Percentiles rank a stretch among this genome's conserved stretches.
Conservation (phyloP, 23 red algal genomes). For the Agarophyton chilense region DNA sequence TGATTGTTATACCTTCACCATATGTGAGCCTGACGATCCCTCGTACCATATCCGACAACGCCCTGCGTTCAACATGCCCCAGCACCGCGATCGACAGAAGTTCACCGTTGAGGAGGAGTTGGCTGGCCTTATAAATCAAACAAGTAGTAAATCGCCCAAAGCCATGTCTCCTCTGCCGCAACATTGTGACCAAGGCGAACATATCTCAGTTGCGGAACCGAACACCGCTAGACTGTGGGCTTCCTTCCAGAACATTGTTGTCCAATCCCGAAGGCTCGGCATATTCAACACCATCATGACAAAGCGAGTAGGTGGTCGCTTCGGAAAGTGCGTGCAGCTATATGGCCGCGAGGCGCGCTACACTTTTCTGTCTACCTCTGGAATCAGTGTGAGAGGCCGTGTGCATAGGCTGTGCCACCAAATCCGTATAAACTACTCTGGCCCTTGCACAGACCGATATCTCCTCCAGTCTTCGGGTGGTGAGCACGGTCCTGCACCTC, state of each 20-base stretch:
- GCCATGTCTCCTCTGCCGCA: neutral
- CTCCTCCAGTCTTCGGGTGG: neutral
- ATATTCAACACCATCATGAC: conserved; percentile 18
- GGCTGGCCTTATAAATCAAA: neutral
- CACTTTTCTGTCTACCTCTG: conserved; percentile 54
- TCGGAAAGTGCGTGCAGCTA: conserved; percentile 1
- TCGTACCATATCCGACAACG: neutral
- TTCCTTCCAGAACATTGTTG: conserved; percentile 1
- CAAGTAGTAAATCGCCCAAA: neutral
- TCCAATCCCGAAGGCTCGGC: conserved; percentile 5
- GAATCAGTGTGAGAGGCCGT: conserved; percentile 27
- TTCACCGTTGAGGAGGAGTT: neutral
- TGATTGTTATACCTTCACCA: conserved; percentile 23
- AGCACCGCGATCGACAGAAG: neutral
- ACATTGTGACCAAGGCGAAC: neutral
- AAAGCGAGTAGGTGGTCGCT: conserved; percentile 4
- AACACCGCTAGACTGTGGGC: conserved; percentile 23
- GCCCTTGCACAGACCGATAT: conserved; percentile 6
- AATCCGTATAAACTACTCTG: conserved; percentile 20
- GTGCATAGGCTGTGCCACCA: conserved; percentile 37
- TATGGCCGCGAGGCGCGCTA: conserved; percentile 36
- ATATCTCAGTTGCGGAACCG: neutral
- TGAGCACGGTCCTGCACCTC: neutral
- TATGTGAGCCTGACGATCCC: conserved; percentile 30
- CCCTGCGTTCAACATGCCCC: neutral